These are phyloP conservation scores for Nannizzia gypsea DNA, from an alignment of 2,329 filamentous ascomycete species.

Conservation along the genomic window DNA sequence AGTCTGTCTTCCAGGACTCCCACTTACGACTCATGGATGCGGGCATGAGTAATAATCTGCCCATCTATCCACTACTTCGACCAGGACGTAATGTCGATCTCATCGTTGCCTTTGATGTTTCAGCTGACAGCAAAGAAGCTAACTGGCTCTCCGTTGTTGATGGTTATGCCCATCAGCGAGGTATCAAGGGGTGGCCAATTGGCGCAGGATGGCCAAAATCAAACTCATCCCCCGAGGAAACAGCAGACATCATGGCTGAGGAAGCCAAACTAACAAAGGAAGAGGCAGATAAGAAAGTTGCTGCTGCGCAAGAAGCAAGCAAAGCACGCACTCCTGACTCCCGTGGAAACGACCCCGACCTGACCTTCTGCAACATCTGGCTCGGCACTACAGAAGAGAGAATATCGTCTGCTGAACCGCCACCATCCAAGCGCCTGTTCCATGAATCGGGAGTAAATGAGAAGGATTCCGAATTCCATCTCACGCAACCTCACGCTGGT, in stretches of 20 bases:
- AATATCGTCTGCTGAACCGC: constrained; percentile 43
- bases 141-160: constrained; percentile 95
- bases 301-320: constrained; percentile 41
- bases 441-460: constrained; percentile 42
- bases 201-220: constrained; percentile 71
- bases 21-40: constrained; percentile 88
- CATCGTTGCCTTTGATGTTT: constrained; percentile 85
- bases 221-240: constrained; percentile 47
- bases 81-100: constrained; percentile 82
- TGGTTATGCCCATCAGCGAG: constrained; percentile 80
- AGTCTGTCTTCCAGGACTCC: constrained; percentile 56
- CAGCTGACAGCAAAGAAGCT: constrained; percentile 81
- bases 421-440: constrained; percentile 40
- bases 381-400: constrained; percentile 73
- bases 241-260: constrained; percentile 53
- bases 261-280: constrained; percentile 51
- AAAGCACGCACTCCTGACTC: constrained; percentile 16
- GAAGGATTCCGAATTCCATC: constrained; percentile 52
- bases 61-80: constrained; percentile 84
- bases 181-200: constrained; percentile 87
- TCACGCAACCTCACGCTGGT: constrained; percentile 67
- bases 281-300: constrained; percentile 53
- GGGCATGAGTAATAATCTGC: constrained; percentile 96
- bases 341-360: constrained; percentile 31
- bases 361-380: constrained; percentile 84